A percentile compares a stretch with the other conserved stretches of the same genome.
These are phyloP conservation scores for Fusarium subglutinans DNA, from an alignment of 2,329 filamentous ascomycete species.

Conservation along the genomic window DNA sequence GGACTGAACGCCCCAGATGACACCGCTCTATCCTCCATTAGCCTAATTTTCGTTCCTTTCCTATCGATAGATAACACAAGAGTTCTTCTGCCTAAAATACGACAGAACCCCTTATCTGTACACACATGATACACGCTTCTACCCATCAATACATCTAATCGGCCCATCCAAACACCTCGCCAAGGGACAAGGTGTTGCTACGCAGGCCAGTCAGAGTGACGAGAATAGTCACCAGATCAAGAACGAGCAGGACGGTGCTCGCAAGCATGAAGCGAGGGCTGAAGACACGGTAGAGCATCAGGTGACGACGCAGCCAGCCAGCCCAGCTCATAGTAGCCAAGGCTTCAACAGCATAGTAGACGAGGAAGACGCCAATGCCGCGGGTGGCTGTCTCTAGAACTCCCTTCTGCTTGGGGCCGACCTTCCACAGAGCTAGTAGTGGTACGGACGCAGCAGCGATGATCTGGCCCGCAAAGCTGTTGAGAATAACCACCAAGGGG, in stretches of 20 bases:
- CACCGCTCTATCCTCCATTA: constrained; percentile 8
- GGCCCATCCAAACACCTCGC: constrained; percentile 88
- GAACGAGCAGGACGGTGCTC: constrained; percentile 73
- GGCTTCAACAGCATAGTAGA: constrained; percentile 84
- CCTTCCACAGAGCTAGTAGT: constrained; percentile 88
- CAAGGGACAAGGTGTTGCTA: constrained; percentile 79
- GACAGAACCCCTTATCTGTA: neutral
- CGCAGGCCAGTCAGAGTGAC: constrained; percentile 79
- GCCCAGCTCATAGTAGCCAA: constrained; percentile 92
- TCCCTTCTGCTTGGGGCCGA: constrained; percentile 75
- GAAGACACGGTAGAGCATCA: constrained; percentile 98
- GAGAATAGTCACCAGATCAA: constrained; percentile 78
- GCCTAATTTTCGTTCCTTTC: neutral
- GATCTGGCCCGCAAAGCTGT: constrained; percentile 90
- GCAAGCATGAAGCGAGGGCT: constrained; percentile 90
- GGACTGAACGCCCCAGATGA: constrained; percentile 3
- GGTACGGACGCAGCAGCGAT: constrained; percentile 83
- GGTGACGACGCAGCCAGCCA: constrained; percentile 84
- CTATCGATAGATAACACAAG: neutral
- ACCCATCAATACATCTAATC: constrained; percentile 48
- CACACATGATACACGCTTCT: constrained; percentile 23
- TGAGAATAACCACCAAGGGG: constrained; percentile 81
- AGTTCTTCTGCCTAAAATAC: neutral
- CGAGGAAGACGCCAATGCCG: constrained; percentile 76
- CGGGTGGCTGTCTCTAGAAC: constrained; percentile 76